Evolutionary conservation across 768 basidiomycete genomes (phyloP), one percentile per base, ranked within the genome.

Genomic region (Dacryopinax spathularia): DNA sequence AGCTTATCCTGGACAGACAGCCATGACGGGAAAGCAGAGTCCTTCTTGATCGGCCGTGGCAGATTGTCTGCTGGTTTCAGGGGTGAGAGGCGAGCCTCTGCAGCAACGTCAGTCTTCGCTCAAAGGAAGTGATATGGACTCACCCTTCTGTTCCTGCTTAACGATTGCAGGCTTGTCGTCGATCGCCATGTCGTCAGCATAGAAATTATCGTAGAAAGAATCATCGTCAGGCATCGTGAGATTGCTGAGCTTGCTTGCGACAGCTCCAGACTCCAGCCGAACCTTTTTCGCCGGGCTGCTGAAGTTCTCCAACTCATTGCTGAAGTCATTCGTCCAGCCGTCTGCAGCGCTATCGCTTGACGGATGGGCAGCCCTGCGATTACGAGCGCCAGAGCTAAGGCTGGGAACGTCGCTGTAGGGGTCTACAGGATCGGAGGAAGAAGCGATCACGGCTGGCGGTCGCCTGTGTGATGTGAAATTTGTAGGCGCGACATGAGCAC

Each of bases 1-100:
- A 43, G 34, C 34, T 1, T 61, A 66, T 90, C 85, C 65, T 89
- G 88, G 2, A 89, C 79, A 12, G 86, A 82, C 15, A 89, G 76
- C 89, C 89, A 91, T 0, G 83, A 76, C 0, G 85, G 83, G 33
- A 78, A 75, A 0, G 72, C 61, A 68, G 33, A 81, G 77, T 81
- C 82, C 68, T 80, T 76, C 66, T 80, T 81, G 64, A 75, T 75
- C 62, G 60, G 65, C 61, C 66, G 64, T n/a, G 22, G 39, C 16
- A 62, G 35, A 22, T 60, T 39, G 5, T 62, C 63, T 33, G 65
- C 39, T 35, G 34, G 63, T 35, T 44, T 41, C 66, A 29, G 63
- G 62, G 59, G 48, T 15, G 48, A 20, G 25, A 56, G 22, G 20
- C 48, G 48, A 10, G 48, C 25, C 48, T 56, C 48, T 56, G 48